Base-by-base conservation (phyloP, 805 yeast species). In the Henningerozyma blattae region DNA sequence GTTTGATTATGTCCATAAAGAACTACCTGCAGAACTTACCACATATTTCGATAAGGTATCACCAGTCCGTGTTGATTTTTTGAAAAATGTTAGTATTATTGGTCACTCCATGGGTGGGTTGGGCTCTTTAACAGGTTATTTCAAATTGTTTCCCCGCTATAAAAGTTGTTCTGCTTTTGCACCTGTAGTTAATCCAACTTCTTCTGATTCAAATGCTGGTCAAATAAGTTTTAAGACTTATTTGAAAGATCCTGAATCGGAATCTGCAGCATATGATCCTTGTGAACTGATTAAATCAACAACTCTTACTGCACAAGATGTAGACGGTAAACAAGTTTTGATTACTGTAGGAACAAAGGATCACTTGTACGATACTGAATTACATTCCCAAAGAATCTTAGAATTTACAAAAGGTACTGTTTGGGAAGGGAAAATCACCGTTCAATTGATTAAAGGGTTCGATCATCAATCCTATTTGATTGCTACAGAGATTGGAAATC, bases 71-170 rank as follows among this genome's bases (percentile, higher is more conserved):
- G 61, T 89, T 39, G 85, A 89, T 56, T 75, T 78, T 41, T 25
- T 46, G 18, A 54, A 60, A 27, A 77, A 70, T 27, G 68, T 76
- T 33, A 71, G 89, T 15, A 73, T 89, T 43, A 75, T 91, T n/a
- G 98, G 98, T 29, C 97, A 91, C 57, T 91, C 98, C 1, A 91
- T 91, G 97, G 98, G 98, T 33, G 98, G 98, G 1, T 84, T 72
- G 54, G 98, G 97, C 37, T 94, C 98, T 0, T 59, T 89, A 39
- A 62, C 79, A 39, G 64, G 75, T n/a, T 75, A 59, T 44, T 59
- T 89, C 39, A 71, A 67, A 41, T 74, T 80, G 54, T 83, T 87
- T 1, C 8, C 8, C 8, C 42, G 41, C 15, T 89, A 80, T 64
- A 72, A 72, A 52, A 75, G 91, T 1, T 87, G 82, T 28, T 72